Evolutionary conservation across 2,329 filamentous ascomycete genomes (phyloP).

Genomic region (Fusarium dlaminii): DNA sequence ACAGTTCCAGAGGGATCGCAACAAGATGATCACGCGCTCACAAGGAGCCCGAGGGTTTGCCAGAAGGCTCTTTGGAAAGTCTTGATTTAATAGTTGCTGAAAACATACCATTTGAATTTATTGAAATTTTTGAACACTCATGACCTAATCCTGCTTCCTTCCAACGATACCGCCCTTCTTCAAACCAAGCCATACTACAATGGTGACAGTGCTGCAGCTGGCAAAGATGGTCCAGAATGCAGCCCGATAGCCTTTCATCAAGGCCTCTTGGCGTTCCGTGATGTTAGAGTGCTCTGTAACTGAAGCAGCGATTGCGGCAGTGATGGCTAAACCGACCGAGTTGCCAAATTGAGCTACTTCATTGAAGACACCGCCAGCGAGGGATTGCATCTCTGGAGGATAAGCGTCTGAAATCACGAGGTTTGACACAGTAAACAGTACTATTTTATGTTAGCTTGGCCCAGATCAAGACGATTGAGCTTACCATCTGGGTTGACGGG

Average conservation of each 20-base stretch:
- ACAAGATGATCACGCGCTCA: background rate
- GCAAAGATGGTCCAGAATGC: constrained; percentile 64
- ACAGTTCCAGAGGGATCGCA: background rate
- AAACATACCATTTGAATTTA: background rate
- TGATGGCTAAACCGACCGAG: constrained; percentile 61
- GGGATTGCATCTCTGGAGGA: constrained; percentile 61
- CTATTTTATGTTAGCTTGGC: constrained; percentile 25
- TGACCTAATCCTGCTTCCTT: constrained; percentile 51
- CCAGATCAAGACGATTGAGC: background rate
- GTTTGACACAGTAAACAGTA: constrained; percentile 65
- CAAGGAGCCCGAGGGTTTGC: background rate
- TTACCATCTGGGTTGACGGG: constrained; percentile 56
- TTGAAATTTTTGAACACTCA: accelerated
- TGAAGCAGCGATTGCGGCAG: constrained; percentile 57
- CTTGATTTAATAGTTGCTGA: accelerated
- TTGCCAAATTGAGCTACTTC: constrained; percentile 67
- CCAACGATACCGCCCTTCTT: constrained; percentile 59
- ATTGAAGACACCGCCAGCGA: constrained; percentile 70
- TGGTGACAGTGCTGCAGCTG: constrained; percentile 49
- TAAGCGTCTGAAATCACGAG: constrained; percentile 65
- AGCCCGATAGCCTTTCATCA: constrained; percentile 62
- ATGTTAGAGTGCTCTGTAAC: constrained; percentile 53
- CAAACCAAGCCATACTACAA: constrained; percentile 50
- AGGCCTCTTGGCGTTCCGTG: constrained; percentile 41
- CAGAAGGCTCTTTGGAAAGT: background rate